A percentile compares a stretch with the other conserved stretches of the same genome.
Evolutionary conservation across 805 yeast species (phyloP).

Genomic region (Kodamaea leandrae): DNA sequence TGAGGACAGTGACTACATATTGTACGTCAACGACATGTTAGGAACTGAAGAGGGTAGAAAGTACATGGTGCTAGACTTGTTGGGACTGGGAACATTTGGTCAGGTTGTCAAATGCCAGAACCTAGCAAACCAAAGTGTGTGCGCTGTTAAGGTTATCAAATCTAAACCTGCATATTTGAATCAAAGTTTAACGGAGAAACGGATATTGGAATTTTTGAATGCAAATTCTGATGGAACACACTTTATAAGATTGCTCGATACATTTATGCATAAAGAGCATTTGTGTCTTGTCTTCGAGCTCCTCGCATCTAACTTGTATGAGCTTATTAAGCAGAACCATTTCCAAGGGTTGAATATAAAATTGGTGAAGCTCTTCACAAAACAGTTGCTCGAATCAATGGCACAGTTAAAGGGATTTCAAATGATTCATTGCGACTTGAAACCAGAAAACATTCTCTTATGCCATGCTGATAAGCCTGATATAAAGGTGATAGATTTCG

Average conservation of each 20-base stretch:
- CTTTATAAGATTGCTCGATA: slow-evolving; percentile 76
- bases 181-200: slow-evolving; percentile 89
- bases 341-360: slow-evolving; percentile 85
- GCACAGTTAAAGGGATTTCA: slow-evolving; percentile 77
- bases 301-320: slow-evolving; percentile 83
- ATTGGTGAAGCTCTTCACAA: slow-evolving; percentile 72
- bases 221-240: slow-evolving; percentile 64
- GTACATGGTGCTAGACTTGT: slow-evolving; percentile 81
- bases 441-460: slow-evolving; percentile 90
- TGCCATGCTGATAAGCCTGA: slow-evolving; percentile 79
- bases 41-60: slow-evolving; percentile 84
- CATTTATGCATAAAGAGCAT: slow-evolving; percentile 89
- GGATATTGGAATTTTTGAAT: slow-evolving; percentile 78
- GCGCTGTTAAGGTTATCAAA: slow-evolving; percentile 93
- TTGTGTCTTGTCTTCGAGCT: slow-evolving; percentile 90
- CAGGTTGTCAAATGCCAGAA: slow-evolving; percentile 95
- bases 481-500: slow-evolving; percentile 92
- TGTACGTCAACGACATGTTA: slow-evolving; percentile 89
- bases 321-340: slow-evolving; percentile 86
- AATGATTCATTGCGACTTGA: slow-evolving; percentile 92
- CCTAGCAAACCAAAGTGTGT: slow-evolving; percentile 73
- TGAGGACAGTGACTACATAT: slow-evolving; percentile 82
- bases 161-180: slow-evolving; percentile 87
- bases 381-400: slow-evolving; percentile 78
- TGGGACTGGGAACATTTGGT: slow-evolving; percentile 98